Evolutionary conservation across 768 basidiomycete species (phyloP), one percentile per base, ranked within the genome.

Genomic region (Trametes meyenii): DNA sequence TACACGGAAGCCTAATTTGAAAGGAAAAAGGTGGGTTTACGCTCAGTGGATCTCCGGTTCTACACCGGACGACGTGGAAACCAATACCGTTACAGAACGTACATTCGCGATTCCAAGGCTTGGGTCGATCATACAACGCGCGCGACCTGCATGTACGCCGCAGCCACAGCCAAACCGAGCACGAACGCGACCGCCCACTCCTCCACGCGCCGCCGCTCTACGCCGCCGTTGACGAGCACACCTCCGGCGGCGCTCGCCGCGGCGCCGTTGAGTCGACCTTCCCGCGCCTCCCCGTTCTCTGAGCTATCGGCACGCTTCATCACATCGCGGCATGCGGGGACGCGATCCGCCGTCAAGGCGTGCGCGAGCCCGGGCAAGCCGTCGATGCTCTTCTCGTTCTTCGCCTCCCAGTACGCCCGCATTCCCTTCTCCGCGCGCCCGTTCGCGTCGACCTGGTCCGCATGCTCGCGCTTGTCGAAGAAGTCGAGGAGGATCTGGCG

Each of bases 331-430:
- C 38, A 49, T 4, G 8, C 29, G 7, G 57, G 62, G 39, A 26
- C 38, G 7, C 56, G 39, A 52, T 58, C 45, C 4, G 64, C 58
- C 35, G 64, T 50, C 53, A 69, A 72, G 12, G 78, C 81, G 5
- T 61, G 46, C 6, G 63, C 45, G 40, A 88, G 65, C 0, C 75
- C 85, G 0, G 84, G 81, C 7, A 88, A 76, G 10, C 85, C 85
- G 62, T 88, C 85, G 19, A 87, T 66, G 58, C 85, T 86, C 38
- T 65, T 70, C 7, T 72, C 39, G 64, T 89, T 89, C 51, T 78
- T 74, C 8, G 67, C 68, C 19, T 67, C 68, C 86, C 86, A 88
- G 75, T 85, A 88, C 2, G 75, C 69, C 66, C 78, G 82, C 66
- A 88, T 76, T 1, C 85, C 86, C 3, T 78, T 75, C 4, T 77